A percentile compares a stretch with the other conserved stretches of the same genome.
Conservation (phyloP, 2,329 filamentous ascomycete genomes). For the Stemphylium beticola region DNA sequence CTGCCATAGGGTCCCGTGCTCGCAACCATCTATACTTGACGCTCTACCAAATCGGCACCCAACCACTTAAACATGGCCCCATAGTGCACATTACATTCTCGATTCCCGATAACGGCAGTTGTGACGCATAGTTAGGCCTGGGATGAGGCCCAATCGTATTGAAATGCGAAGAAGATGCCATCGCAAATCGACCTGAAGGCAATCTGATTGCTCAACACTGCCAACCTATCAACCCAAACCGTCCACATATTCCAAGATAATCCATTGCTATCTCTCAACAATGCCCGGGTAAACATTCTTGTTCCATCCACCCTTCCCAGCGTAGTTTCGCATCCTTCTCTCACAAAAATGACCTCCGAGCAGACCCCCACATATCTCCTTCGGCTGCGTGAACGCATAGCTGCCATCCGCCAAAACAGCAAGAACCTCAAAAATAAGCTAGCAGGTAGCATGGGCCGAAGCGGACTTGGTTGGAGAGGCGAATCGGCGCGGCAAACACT, state of each 20-base stretch:
- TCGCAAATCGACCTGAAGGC: background rate
- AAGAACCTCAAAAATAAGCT: background rate
- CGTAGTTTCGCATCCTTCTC: background rate
- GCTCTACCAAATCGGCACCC: background rate
- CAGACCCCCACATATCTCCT: background rate
- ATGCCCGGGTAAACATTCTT: background rate
- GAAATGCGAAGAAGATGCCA: background rate
- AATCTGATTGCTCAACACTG: background rate
- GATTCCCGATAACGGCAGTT: background rate
- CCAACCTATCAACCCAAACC: background rate
- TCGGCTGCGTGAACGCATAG: slow-evolving; percentile 4
- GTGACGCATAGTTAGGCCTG: background rate
- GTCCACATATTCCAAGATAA: background rate
- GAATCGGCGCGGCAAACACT: background rate
- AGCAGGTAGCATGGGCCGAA: background rate
- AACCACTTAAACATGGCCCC: background rate
- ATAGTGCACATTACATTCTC: background rate
- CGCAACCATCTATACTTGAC: slow-evolving; percentile 1
- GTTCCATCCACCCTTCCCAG: background rate
- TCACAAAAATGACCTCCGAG: background rate
- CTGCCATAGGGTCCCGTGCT: background rate
- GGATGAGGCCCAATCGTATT: background rate
- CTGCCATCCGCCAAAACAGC: background rate
- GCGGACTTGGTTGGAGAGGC: background rate
- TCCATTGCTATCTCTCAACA: background rate